These are phyloP conservation scores for Oryza glaberrima DNA, from an alignment of 176 grass and related monocot species.

Conservation along the genomic window DNA sequence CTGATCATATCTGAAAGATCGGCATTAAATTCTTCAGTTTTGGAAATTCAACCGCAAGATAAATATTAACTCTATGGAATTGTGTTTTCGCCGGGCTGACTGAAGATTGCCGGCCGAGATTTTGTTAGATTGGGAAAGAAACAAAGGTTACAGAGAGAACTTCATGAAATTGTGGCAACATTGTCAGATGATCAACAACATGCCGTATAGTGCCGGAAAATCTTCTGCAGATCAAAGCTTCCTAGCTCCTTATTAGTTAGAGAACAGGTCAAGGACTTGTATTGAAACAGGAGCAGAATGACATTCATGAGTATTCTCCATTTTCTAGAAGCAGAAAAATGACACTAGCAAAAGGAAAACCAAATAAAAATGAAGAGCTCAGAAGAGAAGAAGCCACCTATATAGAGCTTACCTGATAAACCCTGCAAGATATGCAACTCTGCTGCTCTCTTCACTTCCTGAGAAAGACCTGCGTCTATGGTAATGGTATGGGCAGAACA, in stretches of 20 bases:
- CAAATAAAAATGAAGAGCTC: constrained; percentile 21
- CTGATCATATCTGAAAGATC: not conserved
- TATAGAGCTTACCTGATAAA: constrained; percentile 9
- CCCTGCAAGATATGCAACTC: constrained; percentile 4
- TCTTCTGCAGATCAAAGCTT: not conserved
- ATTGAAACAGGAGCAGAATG: not conserved
- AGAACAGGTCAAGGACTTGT: not conserved
- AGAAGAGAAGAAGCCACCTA: not conserved
- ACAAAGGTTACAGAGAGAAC: too few relatives aligned
- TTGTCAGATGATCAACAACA: not conserved
- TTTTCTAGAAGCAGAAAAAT: not conserved
- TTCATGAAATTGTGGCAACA: not conserved
- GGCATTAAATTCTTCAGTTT: not conserved
- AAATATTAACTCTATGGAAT: constrained; percentile 13
- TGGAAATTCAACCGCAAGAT: not conserved
- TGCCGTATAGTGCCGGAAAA: not conserved
- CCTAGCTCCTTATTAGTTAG: not conserved
- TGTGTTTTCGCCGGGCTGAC: too few relatives aligned
- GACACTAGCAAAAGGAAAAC: constrained; percentile 4
- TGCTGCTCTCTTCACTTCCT: not conserved
- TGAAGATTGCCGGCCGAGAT: too few relatives aligned
- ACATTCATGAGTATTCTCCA: not conserved
- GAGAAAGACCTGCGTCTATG: not conserved
- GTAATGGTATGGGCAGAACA: constrained; percentile 13
- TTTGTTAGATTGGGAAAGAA: too few relatives aligned